Percentiles rank a stretch among this genome's conserved stretches.
phyloP scores from a whole-genome alignment of 1,139 yeast genomes.

The Scheffersomyces parashehatae region DNA sequence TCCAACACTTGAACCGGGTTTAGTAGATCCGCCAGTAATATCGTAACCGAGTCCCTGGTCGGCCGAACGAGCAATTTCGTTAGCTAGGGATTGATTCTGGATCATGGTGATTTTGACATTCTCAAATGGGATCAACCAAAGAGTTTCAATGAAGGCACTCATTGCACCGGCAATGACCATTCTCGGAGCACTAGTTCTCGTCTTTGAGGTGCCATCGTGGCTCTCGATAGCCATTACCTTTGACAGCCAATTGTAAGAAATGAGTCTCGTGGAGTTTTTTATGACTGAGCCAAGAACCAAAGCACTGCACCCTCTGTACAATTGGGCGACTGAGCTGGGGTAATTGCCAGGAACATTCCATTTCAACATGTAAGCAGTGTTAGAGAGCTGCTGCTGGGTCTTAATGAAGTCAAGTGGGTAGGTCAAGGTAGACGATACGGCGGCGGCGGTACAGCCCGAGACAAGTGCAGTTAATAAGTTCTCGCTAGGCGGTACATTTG shows the following conservation, averaged over 20 bases:
- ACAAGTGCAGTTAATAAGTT: slow-evolving; percentile 61
- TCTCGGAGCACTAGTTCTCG: slow-evolving; percentile 66
- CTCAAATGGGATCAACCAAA: slow-evolving; percentile 89
- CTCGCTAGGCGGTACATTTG: slow-evolving; percentile 18
- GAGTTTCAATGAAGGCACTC: slow-evolving; percentile 80
- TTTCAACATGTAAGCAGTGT: slow-evolving; percentile 39
- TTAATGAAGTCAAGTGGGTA: slow-evolving; percentile 86
- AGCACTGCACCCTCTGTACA: slow-evolving; percentile 78
- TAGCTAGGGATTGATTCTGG: slow-evolving; percentile 53
- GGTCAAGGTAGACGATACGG: slow-evolving; percentile 67
- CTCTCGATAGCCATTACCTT: slow-evolving; percentile 67
- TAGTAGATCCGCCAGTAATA: slow-evolving; percentile 16
- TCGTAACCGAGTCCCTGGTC: slow-evolving; percentile 21
- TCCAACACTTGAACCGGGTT: slow-evolving; percentile 2
- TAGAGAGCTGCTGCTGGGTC: slow-evolving; percentile 66
- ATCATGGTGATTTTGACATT: slow-evolving; percentile 84
- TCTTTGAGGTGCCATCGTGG: slow-evolving; percentile 28
- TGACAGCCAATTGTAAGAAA: slow-evolving; percentile 75
- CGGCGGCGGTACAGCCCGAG: slow-evolving; percentile 77
- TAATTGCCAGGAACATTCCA: slow-evolving; percentile 40
- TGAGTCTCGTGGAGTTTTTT: slow-evolving; percentile 72
- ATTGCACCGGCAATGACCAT: slow-evolving; percentile 82
- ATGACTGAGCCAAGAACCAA: slow-evolving; percentile 73
- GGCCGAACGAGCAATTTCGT: slow-evolving; percentile 31
- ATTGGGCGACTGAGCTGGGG: slow-evolving; percentile 40